A percentile compares a stretch with the other conserved stretches of the same genome.
These are phyloP conservation scores for Wolfiporia cocos DNA, from an alignment of 1,284 basidiomycete genomes.

Conservation along the genomic window DNA sequence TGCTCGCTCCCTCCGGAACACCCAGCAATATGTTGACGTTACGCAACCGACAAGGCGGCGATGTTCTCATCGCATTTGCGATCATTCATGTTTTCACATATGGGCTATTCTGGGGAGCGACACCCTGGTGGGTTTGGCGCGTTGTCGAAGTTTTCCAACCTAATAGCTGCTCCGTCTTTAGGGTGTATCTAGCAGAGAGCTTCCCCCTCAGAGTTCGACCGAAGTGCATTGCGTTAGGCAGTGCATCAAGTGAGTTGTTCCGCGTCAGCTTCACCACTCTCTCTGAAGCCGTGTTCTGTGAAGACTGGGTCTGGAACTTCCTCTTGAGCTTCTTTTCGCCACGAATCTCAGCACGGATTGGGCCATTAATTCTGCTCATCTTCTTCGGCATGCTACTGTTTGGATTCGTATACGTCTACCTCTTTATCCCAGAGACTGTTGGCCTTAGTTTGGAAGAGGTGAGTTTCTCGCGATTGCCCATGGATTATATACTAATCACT, in stretches of 20 bases:
- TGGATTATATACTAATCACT: not conserved
- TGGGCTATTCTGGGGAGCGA: constrained; percentile 69
- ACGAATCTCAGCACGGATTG: constrained; percentile 60
- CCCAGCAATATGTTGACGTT: constrained; percentile 38
- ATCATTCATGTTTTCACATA: constrained; percentile 75
- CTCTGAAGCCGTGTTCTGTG: no score
- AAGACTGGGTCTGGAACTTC: constrained; percentile 69
- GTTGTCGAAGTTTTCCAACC: no score
- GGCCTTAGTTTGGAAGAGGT: constrained; percentile 74
- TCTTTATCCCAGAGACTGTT: constrained; percentile 75
- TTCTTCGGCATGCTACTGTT: constrained; percentile 74
- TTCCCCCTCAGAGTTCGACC: constrained; percentile 73
- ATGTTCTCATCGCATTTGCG: constrained; percentile 69
- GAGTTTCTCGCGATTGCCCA: constrained; percentile 2
- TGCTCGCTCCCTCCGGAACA: constrained; percentile 53
- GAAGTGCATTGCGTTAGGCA: constrained; percentile 70
- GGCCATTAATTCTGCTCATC: constrained; percentile 69
- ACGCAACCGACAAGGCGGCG: constrained; percentile 55
- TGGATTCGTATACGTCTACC: constrained; percentile 61
- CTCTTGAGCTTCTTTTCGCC: constrained; percentile 67
- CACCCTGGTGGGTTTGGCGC: constrained; percentile 36
- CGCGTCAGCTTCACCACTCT: no score
- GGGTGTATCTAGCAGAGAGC: constrained; percentile 56
- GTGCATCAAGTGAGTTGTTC: constrained; percentile 46
- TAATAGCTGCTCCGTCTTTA: constrained; percentile 17